Conservation (phyloP, 225 moss, liverwort and hornwort species). For the Pseudisothecium myosuroides region DNA sequence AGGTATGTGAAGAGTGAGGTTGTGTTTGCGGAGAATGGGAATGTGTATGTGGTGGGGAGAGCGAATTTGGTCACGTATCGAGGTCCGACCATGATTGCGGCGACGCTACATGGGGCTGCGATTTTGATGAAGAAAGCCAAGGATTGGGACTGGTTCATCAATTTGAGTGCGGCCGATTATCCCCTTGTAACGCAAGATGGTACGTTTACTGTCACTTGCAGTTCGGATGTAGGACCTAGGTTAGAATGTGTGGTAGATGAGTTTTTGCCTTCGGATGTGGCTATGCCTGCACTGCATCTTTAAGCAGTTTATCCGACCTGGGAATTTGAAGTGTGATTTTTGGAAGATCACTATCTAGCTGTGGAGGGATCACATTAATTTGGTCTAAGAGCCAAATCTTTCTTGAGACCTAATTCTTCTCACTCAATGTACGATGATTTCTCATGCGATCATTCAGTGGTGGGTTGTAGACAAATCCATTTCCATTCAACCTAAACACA, state of each 20-base stretch:
- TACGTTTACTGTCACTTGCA: background rate
- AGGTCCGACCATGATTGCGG: constrained; percentile 83
- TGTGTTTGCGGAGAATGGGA: constrained; percentile 37
- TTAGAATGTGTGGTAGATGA: background rate
- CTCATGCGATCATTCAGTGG: background rate
- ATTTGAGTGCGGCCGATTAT: constrained; percentile 91
- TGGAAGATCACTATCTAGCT: background rate
- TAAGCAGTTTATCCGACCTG: background rate
- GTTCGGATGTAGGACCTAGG: background rate
- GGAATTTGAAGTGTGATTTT: background rate
- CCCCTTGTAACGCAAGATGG: constrained; percentile 90
- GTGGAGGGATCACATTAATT: background rate
- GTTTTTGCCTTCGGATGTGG: background rate
- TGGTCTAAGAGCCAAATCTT: background rate
- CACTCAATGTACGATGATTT: background rate
- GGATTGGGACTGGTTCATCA: constrained; percentile 97
- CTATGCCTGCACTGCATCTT: background rate
- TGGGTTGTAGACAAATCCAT: background rate
- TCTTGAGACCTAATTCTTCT: background rate
- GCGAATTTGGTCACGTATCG: constrained; percentile 80
- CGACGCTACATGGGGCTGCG: constrained; percentile 84
- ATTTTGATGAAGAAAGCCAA: constrained; percentile 61
- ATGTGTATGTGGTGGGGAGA: constrained; percentile 72
- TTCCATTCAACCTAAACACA: background rate
- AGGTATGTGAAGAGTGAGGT: constrained; percentile 45